Percentiles rank a stretch among this genome's conserved stretches.
These are phyloP conservation scores for Claviceps monticola DNA, from an alignment of 2,329 filamentous ascomycete species.

Conservation along the genomic window DNA sequence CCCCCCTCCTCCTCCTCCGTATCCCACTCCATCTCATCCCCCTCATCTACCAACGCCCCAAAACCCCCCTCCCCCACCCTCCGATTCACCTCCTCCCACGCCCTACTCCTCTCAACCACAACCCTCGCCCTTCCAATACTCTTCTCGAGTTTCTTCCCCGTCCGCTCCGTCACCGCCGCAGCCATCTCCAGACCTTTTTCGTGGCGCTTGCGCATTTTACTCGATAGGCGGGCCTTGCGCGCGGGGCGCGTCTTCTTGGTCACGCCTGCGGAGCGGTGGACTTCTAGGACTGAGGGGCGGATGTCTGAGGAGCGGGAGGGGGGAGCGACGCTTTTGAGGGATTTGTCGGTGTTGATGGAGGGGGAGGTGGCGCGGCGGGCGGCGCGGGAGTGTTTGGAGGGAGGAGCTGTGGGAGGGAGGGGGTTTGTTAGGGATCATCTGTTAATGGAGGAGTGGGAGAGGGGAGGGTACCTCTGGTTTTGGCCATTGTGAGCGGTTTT, in stretches of 20 bases:
- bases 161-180: conserved; percentile 45
- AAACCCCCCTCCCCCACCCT: conserved; percentile 12
- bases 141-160: conserved; percentile 38
- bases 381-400: conserved; percentile 58
- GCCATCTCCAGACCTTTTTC: conserved; percentile 46
- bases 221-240: conserved; percentile 39
- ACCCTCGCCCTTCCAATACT: conserved; percentile 35
- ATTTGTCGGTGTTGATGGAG: conserved; percentile 58
- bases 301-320: conserved; percentile 15
- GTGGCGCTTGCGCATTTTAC: conserved; percentile 39
- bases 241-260: conserved; percentile 49
- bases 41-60: conserved; percentile 10
- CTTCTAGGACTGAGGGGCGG: conserved; percentile 54
- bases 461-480: conserved; percentile 4
- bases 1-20: conserved; percentile 25
- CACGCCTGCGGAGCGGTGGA: conserved; percentile 53
- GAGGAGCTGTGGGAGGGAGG: conserved; percentile 25
- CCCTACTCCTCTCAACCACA: conserved; percentile 35
- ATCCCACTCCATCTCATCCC: conserved; percentile 14
- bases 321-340: conserved; percentile 44
- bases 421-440: neutral
- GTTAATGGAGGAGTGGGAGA: neutral
- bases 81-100: conserved; percentile 46
- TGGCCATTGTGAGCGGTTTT: conserved; percentile 7
- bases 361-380: conserved; percentile 60